Evolutionary conservation across 495 filamentous ascomycete species (phyloP), one percentile per base, ranked within the genome.

Genomic region (Poronia punctata): DNA sequence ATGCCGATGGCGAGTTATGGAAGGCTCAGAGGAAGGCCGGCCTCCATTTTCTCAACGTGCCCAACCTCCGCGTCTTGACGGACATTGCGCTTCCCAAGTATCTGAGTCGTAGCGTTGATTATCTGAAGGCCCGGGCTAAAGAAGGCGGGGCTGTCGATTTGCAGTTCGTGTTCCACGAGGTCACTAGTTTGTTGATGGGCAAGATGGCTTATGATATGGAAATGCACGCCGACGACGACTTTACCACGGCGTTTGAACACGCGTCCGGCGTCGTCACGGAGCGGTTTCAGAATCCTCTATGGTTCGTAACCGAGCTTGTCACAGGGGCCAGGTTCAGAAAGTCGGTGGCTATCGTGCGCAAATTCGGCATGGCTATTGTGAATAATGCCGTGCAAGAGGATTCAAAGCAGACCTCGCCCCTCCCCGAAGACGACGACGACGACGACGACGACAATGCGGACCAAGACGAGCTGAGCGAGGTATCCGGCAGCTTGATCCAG

Each of bases 171-270:
- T 74, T 80, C 27, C 70, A 76, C 40, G 76, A 79, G 38, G 66
- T 80, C 14, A 80, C 76, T 2, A 78, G 74, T 11, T 61, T 72
- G 28, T 49, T 80, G 15, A 76, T 80, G 73, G 76, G 74, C 17
- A 68, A 68, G 39, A 72, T 78, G 67, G 76, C 76, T 4, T 80
- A 79, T 49, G 67, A 78, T 46, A 76, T 78, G 68, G 71, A 79
- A 38, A 78, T 79, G 58, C 74, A 75, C 40, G 63, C 71, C 26
- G 60, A 67, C 39, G 67, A 78, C 37, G 68, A 73, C 3, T 80
- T 80, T 51, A 70, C 73, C 11, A 41, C 54, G 25, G 65, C 73
- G 1, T 79, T 80, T 45, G 74, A 80, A 39, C 70, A 67, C 36
- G 75, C 75, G 2, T 80, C 76, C 0, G 75, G 74, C 9, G 61